phyloP scores from a whole-genome alignment of 2,329 filamentous ascomycete genomes.

The Onygenales sp. region DNA sequence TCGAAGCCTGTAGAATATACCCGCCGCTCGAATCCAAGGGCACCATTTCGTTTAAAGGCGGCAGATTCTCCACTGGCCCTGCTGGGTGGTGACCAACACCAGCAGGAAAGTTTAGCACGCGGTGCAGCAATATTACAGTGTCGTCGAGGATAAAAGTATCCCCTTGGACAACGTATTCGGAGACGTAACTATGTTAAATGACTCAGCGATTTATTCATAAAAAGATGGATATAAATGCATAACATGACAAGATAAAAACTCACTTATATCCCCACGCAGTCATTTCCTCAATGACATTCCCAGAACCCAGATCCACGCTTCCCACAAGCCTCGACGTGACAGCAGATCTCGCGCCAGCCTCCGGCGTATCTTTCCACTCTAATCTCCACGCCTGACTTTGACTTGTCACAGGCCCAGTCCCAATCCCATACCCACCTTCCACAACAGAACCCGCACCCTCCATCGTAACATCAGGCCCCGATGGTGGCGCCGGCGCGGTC shows the following conservation, averaged over 20 bases:
- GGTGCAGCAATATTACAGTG: slow-evolving; percentile 47
- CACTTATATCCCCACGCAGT: slow-evolving; percentile 45
- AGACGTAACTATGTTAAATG: slow-evolving; percentile 38
- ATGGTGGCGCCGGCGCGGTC: slow-evolving; percentile 7
- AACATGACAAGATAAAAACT: slow-evolving; percentile 17
- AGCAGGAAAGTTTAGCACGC: slow-evolving; percentile 40
- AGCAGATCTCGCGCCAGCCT: slow-evolving; percentile 42
- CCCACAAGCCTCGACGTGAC: slow-evolving; percentile 45
- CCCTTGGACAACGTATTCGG: slow-evolving; percentile 48
- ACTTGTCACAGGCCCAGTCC: slow-evolving; percentile 15
- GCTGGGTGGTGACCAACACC: slow-evolving; percentile 19
- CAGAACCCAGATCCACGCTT: slow-evolving; percentile 38
- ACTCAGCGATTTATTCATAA: neutral
- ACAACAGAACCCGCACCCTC: slow-evolving; percentile 16
- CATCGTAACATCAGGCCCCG: slow-evolving; percentile 26
- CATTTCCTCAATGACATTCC: slow-evolving; percentile 43
- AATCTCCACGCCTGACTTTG: slow-evolving; percentile 35
- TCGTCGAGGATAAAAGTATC: slow-evolving; percentile 50
- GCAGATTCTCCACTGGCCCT: slow-evolving; percentile 29
- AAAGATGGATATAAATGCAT: neutral
- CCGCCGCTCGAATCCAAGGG: slow-evolving; percentile 47
- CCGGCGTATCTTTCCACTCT: slow-evolving; percentile 41
- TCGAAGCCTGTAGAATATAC: slow-evolving; percentile 49
- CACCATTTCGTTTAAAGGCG: slow-evolving; percentile 36
- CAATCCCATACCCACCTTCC: slow-evolving; percentile 16